A percentile compares a stretch with the other conserved stretches of the same genome.
These are phyloP conservation scores for Avena insularis DNA, from an alignment of 176 grass and related monocot genomes.

Conservation along the genomic window DNA sequence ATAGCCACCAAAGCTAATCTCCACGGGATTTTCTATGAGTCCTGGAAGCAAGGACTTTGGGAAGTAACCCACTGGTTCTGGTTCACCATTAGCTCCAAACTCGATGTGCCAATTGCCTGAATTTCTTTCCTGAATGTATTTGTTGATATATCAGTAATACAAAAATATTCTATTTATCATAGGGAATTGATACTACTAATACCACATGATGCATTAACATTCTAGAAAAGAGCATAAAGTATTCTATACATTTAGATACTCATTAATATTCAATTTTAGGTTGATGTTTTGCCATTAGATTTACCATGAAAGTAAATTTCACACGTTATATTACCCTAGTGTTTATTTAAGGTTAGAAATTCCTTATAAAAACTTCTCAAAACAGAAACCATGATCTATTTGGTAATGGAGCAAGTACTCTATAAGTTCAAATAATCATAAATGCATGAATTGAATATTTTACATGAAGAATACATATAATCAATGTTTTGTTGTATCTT, in stretches of 20 bases:
- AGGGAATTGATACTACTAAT: too few species aligned
- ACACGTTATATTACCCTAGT: not conserved
- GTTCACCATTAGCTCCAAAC: conserved; percentile 3
- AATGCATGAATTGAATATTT: not conserved
- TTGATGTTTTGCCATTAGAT: too few species aligned
- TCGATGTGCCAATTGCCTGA: conserved; percentile 5
- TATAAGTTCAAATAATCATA: not conserved
- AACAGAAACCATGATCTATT: not conserved
- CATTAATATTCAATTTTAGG: not conserved
- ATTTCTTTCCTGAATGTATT: not conserved
- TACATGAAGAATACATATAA: not conserved
- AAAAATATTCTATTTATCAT: not conserved
- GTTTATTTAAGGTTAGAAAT: not conserved
- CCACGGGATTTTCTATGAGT: not conserved
- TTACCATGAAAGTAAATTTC: too few species aligned
- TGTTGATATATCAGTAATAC: not conserved
- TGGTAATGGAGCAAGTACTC: not conserved
- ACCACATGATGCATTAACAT: not conserved
- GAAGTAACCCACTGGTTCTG: not conserved
- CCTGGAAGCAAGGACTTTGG: not conserved
- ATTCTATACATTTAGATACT: not conserved
- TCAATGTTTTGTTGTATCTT: not conserved
- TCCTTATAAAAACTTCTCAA: not conserved
- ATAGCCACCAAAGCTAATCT: not conserved
- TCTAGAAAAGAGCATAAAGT: not conserved